Evolutionary conservation across 371 early-diverging fungal species (phyloP).

Genomic region (Mucor plumbeus): DNA sequence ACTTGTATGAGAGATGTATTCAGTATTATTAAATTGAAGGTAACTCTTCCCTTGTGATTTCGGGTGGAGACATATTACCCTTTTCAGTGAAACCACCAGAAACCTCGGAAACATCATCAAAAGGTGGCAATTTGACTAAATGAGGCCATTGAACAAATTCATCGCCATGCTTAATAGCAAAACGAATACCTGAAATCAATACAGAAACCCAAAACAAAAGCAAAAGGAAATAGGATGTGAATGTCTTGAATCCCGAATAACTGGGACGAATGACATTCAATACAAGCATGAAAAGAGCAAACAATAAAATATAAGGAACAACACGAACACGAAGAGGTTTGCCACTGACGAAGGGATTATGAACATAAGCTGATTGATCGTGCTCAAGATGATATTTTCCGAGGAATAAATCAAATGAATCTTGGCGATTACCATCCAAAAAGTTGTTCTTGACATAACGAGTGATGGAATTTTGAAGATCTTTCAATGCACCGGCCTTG

Average conservation of each 20-base stretch:
- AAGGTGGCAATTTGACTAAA: conserved; percentile 33
- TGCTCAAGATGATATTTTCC: conserved; percentile 66
- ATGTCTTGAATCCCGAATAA: conserved; percentile 42
- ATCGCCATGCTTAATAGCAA: conserved; percentile 49
- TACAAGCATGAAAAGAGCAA: conserved; percentile 52
- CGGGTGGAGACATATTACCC: conserved; percentile 40
- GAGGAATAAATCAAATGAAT: conserved; percentile 81
- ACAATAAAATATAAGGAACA: conserved; percentile 50
- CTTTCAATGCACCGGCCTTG: conserved; percentile 81
- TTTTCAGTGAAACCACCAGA: conserved; percentile 27
- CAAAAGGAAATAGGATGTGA: conserved; percentile 39
- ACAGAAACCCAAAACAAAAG: conserved; percentile 57
- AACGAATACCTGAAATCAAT: conserved; percentile 48
- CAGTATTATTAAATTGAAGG: not conserved
- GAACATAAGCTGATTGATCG: conserved; percentile 12
- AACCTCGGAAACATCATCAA: conserved; percentile 30
- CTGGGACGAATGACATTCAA: conserved; percentile 44
- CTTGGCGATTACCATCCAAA: conserved; percentile 91
- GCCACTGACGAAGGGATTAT: conserved; percentile 35
- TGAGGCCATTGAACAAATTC: conserved; percentile 55
- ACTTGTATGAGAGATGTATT: not conserved
- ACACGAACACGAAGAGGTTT: conserved; percentile 56
- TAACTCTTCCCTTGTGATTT: conserved; percentile 14
- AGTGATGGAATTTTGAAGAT: conserved; percentile 80
- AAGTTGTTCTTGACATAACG: conserved; percentile 95